phyloP scores from a whole-genome alignment of 2,329 filamentous ascomycete species.

The Alternaria dauci region DNA sequence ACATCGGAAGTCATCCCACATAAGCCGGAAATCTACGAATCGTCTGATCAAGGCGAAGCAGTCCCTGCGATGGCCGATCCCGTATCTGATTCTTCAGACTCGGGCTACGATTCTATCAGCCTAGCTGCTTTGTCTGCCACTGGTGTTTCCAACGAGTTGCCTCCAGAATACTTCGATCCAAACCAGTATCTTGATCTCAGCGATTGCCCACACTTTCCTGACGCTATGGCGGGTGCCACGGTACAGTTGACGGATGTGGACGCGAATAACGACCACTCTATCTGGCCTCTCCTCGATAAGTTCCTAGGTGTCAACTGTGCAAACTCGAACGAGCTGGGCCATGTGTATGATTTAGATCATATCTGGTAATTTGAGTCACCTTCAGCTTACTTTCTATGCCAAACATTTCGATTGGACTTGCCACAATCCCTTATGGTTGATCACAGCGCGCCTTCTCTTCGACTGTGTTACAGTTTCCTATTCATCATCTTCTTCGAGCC shows the following conservation, averaged over 20 bases:
- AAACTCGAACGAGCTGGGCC: not conserved
- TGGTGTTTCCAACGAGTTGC: not conserved
- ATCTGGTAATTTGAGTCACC: not conserved
- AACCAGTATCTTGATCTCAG: not conserved
- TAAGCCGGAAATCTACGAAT: not conserved
- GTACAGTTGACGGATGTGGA: not conserved
- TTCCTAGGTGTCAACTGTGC: not conserved
- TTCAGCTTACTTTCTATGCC: not conserved
- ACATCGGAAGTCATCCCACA: not conserved
- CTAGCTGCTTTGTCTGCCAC: not conserved
- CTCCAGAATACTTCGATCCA: not conserved
- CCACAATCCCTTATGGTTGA: not conserved
- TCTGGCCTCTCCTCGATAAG: not conserved
- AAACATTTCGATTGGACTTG: not conserved
- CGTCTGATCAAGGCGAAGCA: not conserved
- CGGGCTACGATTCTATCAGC: constrained; percentile 31
- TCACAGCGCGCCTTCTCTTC: not conserved
- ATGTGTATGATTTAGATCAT: not conserved
- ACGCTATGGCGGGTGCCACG: fast-evolving
- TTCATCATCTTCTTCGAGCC: too few species aligned
- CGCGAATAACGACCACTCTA: not conserved
- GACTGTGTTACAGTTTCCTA: too few species aligned
- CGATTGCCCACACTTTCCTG: not conserved
- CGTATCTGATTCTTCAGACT: constrained; percentile 26
- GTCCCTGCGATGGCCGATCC: not conserved